phyloP scores from a whole-genome alignment of 192 early-diverging fungal genomes.

The Linnemannia schmuckeri region DNA sequence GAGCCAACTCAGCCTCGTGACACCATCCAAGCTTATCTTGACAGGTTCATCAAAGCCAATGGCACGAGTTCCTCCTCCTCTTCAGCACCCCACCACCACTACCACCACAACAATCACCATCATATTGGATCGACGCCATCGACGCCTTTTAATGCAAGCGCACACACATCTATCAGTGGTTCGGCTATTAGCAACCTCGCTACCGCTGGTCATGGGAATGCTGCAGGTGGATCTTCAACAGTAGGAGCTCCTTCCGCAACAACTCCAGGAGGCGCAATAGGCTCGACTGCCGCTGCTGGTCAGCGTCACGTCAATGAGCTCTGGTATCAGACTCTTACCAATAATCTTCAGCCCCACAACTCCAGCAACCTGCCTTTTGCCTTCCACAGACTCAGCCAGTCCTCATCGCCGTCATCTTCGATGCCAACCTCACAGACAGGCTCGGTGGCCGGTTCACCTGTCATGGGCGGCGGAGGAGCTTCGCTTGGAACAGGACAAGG shows the following conservation, averaged over 20 bases:
- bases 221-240: neutral
- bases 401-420: conserved; percentile 16
- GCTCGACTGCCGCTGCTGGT: conserved; percentile 14
- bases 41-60: conserved; percentile 42
- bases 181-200: neutral
- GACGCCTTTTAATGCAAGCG: neutral
- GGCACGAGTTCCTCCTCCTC: neutral
- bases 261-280: neutral
- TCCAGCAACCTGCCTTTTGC: conserved; percentile 37
- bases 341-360: conserved; percentile 16
- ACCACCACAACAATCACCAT: neutral
- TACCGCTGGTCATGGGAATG: conserved; percentile 14
- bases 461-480: conserved; percentile 8
- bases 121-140: neutral
- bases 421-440: conserved; percentile 23
- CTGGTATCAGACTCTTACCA: conserved; percentile 40
- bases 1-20: conserved; percentile 15
- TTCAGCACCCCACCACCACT: neutral
- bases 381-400: conserved; percentile 34
- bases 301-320: conserved; percentile 47
- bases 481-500: neutral
- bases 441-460: conserved; percentile 27
- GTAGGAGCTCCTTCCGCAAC: neutral
- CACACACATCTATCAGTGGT: neutral
- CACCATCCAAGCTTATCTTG: conserved; percentile 39